Evolutionary conservation across 306 rosid species (phyloP).

Genomic region (Spatholobus suberectus): DNA sequence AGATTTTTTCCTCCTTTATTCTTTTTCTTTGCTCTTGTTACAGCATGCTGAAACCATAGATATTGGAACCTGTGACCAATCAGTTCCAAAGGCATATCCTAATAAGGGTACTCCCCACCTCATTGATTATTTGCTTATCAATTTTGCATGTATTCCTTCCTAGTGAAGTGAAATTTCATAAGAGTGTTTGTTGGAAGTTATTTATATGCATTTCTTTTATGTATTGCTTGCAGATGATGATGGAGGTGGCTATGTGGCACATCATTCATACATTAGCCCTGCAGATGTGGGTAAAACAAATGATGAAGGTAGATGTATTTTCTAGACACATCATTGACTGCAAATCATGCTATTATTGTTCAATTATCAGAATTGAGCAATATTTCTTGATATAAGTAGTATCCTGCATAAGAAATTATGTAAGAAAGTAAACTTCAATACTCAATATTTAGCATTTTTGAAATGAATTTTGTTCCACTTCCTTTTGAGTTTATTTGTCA

Average conservation of each 20-base stretch:
- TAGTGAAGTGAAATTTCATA: neutral
- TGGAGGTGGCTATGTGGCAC: conserved; percentile 53
- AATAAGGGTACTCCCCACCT: conserved; percentile 67
- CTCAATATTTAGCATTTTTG: neutral
- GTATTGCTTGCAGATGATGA: conserved; percentile 68
- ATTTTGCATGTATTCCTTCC: conserved; percentile 11
- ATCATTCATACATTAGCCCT: conserved; percentile 59
- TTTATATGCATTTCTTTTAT: conserved; percentile 35
- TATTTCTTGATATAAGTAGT: conserved; percentile 6
- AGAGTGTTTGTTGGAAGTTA: conserved; percentile 20
- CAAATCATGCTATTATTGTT: conserved; percentile 5
- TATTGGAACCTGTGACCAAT: conserved; percentile 92
- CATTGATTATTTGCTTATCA: conserved; percentile 24
- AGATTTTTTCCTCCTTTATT: neutral
- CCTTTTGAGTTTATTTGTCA: neutral
- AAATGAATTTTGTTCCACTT: conserved; percentile 7
- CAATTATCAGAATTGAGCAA: conserved; percentile 24
- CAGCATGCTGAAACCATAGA: conserved; percentile 88
- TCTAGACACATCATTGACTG: conserved; percentile 24
- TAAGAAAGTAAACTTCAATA: neutral
- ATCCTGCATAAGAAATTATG: conserved; percentile 1
- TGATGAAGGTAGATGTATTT: conserved; percentile 72
- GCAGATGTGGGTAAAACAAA: conserved; percentile 48
- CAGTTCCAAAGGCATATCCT: conserved; percentile 89
- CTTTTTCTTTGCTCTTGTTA: conserved; percentile 18